Percentiles rank a stretch among this genome's conserved stretches.
Conservation (phyloP, 2,329 filamentous ascomycete species). For the Thermothelomyces thermophilus region DNA sequence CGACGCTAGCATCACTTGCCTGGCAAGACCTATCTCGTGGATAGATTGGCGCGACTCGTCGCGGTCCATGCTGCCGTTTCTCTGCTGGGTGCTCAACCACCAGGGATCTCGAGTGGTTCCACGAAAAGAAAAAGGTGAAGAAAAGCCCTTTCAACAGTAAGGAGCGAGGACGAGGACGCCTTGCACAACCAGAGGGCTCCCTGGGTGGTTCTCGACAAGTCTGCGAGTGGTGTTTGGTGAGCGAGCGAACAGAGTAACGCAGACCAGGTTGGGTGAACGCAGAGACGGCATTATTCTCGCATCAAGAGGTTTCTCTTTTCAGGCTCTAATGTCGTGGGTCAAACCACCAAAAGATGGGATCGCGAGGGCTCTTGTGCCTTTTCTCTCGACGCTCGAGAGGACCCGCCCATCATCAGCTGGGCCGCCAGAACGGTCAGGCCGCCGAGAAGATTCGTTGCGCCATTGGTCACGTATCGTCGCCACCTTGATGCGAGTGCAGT, state of each 20-base stretch:
- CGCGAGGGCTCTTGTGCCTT: neutral
- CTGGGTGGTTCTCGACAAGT: neutral
- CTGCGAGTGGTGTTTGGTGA: neutral
- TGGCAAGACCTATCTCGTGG: slow-evolving; percentile 8
- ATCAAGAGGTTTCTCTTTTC: neutral
- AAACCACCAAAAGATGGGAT: neutral
- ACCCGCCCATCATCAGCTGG: neutral
- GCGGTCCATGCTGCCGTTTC: neutral
- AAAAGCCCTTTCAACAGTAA: neutral
- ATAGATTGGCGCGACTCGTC: neutral
- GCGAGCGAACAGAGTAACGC: neutral
- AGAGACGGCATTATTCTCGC: neutral
- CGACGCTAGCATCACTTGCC: neutral
- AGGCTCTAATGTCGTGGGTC: neutral
- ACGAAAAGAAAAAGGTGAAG: neutral
- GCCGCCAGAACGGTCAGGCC: neutral
- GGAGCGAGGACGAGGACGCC: no score
- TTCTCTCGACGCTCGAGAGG: neutral
- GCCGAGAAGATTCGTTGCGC: no score
- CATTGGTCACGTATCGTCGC: no score
- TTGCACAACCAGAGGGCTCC: neutral
- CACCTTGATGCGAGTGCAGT: no score
- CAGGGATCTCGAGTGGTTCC: neutral
- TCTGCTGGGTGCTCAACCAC: neutral
- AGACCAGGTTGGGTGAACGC: neutral